Evolutionary conservation across 202 grass and related monocot genomes (phyloP), one percentile per base, ranked within the genome.

Genomic region (Carex sylvatica): DNA sequence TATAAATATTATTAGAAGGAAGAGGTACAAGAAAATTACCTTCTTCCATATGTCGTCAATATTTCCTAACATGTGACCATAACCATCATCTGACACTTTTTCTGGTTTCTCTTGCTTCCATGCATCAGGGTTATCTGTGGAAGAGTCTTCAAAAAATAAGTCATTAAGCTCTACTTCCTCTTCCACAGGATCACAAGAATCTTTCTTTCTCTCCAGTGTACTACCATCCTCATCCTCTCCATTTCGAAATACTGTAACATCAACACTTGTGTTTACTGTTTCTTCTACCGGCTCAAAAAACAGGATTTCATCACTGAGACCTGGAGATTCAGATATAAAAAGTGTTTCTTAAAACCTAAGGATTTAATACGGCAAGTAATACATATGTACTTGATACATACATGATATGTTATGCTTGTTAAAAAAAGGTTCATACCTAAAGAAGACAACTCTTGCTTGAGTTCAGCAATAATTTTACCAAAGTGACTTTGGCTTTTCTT

Each of bases 11-110:
- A 18, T 70, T 83, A 80, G 3, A 53, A 73, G 5, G 24, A 74
- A 55, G 54, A 85, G 52, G 56, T 54, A 66, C 83, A 42, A 55
- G 61, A 80, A 76, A 26, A 59, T 69, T 62, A 91, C 95, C 92
- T 98, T 94, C 84, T 91, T 98, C 95, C 95, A 98, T 70, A 98
- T 88, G 47, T 98, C 92, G 79, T 98, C 95, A 87, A 98, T 88
- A 81, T 85, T 98, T 84, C 92, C 90, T 65, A 98, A 89, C 88
- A 89, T 87, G 85, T 95, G 54, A 1, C 87, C 91, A 82, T 90
- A 93, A 61, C 88, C 81, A 60, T 90, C 87, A 83, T 91, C 86
- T 86, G 74, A 70, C 67, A 94, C 80, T 70, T 93, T 85, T 78
- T 91, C 92, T 87, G 87, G 22, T 70, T 89, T 86, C 82, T 91